Evolutionary conservation across 306 rosid species (phyloP), one percentile per base, ranked within the genome.

Genomic region (Trifolium repens): DNA sequence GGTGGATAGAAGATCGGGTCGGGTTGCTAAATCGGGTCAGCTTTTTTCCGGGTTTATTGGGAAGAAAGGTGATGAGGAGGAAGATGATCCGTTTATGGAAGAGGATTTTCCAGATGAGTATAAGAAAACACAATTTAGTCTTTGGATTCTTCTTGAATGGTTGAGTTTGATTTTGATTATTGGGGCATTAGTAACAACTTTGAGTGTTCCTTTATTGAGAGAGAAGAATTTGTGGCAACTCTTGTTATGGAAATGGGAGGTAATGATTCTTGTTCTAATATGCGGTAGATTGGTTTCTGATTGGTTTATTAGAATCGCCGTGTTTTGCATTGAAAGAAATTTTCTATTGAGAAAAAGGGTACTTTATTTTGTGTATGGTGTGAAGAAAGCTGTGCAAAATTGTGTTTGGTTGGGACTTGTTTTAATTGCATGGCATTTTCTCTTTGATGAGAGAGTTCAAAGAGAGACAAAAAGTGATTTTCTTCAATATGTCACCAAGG

Each of bases 261-360:
- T 93, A 4, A 47, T 91, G 88, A 7, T 93, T 74, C 34, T 91
- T 80, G 89, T 91, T 58, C 35, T 91, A 64, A 93, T 93, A 1
- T 93, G 96, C 64, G 98, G 98, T 4, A 69, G 97, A 19, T 82
- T 93, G 82, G 93, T 93, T 3, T 93, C 98, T 9, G 97, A 88
- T 66, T 93, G 98, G 98, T 78, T 84, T 26, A 85, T 91, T 11
- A 75, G 84, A 34, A 66, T 91, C 1, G 27, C 74, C 0, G 98
- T 93, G 19, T 93, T 80, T 73, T 93, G 78, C 42, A 76, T 88
- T 6, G 98, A 93, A 50, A 89, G 91, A 81, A 93, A 91, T 69
- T 93, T 93, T 47, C 81, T 91, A 43, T 66, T 91, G 69, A 86
- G 98, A 5, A 93, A 93, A 73, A 77, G 86, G 69, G 91, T 93